Percentiles rank a stretch among this genome's conserved stretches.
Conservation (phyloP, 2,329 filamentous ascomycete species). For the Talaromyces sp. region DNA sequence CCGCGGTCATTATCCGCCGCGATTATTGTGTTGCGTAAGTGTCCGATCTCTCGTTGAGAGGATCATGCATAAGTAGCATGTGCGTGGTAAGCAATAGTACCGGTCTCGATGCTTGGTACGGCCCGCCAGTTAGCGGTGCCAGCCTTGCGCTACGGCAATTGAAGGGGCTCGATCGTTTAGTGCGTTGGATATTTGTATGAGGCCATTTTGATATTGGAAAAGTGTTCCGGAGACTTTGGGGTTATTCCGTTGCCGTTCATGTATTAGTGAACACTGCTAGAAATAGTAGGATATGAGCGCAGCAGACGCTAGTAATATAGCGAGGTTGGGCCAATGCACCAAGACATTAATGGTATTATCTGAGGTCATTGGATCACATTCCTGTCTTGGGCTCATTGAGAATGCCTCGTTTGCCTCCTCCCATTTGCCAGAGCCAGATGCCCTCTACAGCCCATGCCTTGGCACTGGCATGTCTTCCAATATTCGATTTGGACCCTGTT, state of each 20-base stretch:
- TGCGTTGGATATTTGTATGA: neutral
- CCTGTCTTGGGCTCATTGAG: slow-evolving; percentile 5
- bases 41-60: neutral
- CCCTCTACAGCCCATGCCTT: slow-evolving; percentile 83
- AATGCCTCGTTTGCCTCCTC: slow-evolving; percentile 47
- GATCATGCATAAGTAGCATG: neutral
- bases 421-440: slow-evolving; percentile 79
- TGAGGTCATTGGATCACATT: neutral
- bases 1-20: neutral
- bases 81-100: neutral
- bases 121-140: neutral
- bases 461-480: slow-evolving; percentile 65
- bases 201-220: neutral
- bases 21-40: neutral
- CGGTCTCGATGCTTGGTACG: neutral
- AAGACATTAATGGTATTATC: neutral
- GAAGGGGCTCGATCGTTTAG: neutral
- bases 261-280: neutral
- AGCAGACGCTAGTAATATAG: neutral
- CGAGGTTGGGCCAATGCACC: neutral
- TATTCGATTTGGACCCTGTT: slow-evolving; percentile 11
- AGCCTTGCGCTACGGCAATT: neutral
- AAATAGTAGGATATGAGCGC: neutral
- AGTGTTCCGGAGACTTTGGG: neutral
- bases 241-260: neutral